Conservation (phyloP, 768 basidiomycete genomes). For the Holtermannia corniformis region DNA sequence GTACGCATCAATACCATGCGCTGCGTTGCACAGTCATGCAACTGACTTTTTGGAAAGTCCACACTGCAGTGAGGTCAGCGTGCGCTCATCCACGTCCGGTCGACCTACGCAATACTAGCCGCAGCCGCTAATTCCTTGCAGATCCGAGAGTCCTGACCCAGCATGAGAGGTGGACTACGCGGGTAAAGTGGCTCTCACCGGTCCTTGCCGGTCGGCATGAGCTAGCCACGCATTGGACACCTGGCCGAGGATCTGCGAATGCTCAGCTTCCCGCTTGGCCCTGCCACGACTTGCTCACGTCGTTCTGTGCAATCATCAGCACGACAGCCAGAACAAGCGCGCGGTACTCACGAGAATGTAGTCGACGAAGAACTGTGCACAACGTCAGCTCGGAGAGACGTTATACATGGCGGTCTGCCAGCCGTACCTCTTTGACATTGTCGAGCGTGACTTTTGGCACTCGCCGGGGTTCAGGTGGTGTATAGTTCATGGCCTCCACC, state of each 20-base stretch:
- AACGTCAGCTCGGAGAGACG: slow-evolving; percentile 1
- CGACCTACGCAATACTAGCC: slow-evolving; percentile 10
- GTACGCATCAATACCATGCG: neutral
- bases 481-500: slow-evolving; percentile 12
- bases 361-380: slow-evolving; percentile 13
- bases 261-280: neutral
- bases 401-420: neutral
- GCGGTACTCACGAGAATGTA: slow-evolving; percentile 3
- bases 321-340: neutral
- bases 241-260: slow-evolving; percentile 9
- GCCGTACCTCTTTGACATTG: slow-evolving; percentile 7
- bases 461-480: slow-evolving; percentile 7
- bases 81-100: no score
- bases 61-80: slow-evolving; percentile 6
- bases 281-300: slow-evolving; percentile 35
- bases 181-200: no score
- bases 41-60: slow-evolving; percentile 21
- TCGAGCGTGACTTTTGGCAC: slow-evolving; percentile 10
- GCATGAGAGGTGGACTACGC: no score
- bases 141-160: slow-evolving; percentile 6
- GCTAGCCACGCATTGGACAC: slow-evolving; percentile 15
- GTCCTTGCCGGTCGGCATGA: slow-evolving; percentile 12
- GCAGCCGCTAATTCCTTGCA: slow-evolving; percentile 2
- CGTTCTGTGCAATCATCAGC: slow-evolving; percentile 22
- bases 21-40: neutral